Base-by-base conservation (phyloP, 2,329 filamentous ascomycete genomes). In the Aspergillus pseudoviridinutans region DNA sequence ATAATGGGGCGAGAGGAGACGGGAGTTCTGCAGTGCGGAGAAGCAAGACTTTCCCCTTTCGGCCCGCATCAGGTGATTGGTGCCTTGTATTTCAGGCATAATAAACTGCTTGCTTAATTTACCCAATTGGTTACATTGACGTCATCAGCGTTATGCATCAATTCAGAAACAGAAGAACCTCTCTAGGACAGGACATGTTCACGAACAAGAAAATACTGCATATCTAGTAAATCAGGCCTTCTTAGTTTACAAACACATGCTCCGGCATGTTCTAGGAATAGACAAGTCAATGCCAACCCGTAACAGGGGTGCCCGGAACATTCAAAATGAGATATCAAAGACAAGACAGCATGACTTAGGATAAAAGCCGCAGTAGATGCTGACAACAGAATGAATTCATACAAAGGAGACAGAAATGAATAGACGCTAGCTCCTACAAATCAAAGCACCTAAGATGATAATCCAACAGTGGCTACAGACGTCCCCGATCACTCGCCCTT, bases 401-500 rank as follows among this genome's bases (percentile, higher is more conserved):
- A 69, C 68, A 72, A 62, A 65, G 56, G 58, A 61, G 64, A 64
- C 51, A 54, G 53, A 59, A 61, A 55, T 50, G 58, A 67, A 61
- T 61, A 62, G 63, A 69, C 66, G 64, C 66, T 67, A 64, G 64
- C 61, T 65, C 62, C 61, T 61, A 64, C 53, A 57, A 62, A 64
- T 65, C 58, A 61, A 66, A 64, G 58, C 58, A 69, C 57, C 64
- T 63, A 59, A 41, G 60, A 61, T 49, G 14, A 55, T 57, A 64
- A 61, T 63, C 58, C 53, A 60, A 64, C 35, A 44, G 42, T 12
- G 44, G 24, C 20, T 47, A 47, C 44, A 51, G 4, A 17, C 6
- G 25, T 20, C 44, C 38, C 53, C 58, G 49, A 58, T 70, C 81
- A 86, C 77, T 86, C 83, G 62, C 85, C 84, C 79, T 87, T 87